These are phyloP conservation scores for Phaeotremella skinneri DNA, from an alignment of 768 basidiomycete species.

Conservation along the genomic window DNA sequence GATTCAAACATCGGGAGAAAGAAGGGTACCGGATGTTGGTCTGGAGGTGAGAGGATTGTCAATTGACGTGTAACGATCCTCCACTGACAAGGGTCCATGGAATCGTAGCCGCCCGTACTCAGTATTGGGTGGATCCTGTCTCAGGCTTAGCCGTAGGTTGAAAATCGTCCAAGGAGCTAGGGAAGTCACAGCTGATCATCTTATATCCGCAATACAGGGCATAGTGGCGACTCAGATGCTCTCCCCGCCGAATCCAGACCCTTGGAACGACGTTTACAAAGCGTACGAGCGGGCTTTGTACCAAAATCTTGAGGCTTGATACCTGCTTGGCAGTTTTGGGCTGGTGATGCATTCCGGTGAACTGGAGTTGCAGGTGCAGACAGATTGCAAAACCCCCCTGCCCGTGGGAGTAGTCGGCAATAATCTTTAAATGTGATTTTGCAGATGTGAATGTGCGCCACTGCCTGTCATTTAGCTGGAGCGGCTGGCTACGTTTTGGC, in stretches of 20 bases:
- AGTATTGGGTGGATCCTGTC: constrained; percentile 39
- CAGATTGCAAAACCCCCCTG: no score
- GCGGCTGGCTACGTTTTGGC: no score
- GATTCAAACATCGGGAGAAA: constrained; percentile 29
- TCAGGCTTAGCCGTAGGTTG: constrained; percentile 37
- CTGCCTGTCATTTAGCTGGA: no score
- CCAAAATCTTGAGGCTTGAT: constrained; percentile 1
- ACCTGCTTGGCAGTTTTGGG: no score
- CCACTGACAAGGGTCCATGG: no score
- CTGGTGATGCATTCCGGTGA: no score
- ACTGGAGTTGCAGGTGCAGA: no score
- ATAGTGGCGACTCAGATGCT: background rate
- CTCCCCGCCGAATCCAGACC: constrained; percentile 12
- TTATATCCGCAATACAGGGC: background rate
- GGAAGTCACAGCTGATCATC: background rate
- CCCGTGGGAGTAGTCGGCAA: no score
- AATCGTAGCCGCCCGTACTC: constrained; percentile 17
- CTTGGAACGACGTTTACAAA: constrained; percentile 22
- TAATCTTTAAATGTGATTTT: no score
- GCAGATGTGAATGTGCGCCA: no score
- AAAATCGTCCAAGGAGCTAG: background rate
- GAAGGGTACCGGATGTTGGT: constrained; percentile 38
- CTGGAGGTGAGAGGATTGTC: constrained; percentile 21
- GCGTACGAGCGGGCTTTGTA: constrained; percentile 28
- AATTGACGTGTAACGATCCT: background rate